Evolutionary conservation across 805 yeast genomes (phyloP).

Genomic region (Metschnikowia lochheadii): DNA sequence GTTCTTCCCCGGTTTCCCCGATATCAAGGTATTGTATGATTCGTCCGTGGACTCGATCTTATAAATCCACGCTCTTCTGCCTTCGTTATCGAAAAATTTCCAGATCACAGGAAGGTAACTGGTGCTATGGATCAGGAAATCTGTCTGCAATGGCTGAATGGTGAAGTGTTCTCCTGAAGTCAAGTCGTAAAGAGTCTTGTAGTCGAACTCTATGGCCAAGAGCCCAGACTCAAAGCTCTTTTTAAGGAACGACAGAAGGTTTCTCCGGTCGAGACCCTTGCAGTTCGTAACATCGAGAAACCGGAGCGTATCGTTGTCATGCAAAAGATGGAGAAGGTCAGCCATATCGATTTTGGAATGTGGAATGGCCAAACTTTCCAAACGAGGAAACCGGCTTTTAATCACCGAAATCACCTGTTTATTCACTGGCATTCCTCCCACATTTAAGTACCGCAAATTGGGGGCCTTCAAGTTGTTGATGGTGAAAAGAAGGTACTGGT

Average conservation of each 20-base stretch:
- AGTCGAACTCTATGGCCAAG: constrained; percentile 63
- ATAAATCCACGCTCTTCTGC: constrained; percentile 80
- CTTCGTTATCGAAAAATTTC: constrained; percentile 57
- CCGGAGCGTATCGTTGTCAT: constrained; percentile 34
- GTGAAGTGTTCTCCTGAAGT: constrained; percentile 36
- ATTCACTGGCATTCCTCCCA: constrained; percentile 63
- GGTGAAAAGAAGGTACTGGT: constrained; percentile 44
- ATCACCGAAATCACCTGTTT: constrained; percentile 35
- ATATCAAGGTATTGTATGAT: constrained; percentile 26
- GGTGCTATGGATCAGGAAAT: constrained; percentile 24
- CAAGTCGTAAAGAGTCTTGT: constrained; percentile 49
- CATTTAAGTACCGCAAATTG: constrained; percentile 47
- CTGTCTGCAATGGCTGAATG: constrained; percentile 27
- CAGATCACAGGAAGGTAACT: constrained; percentile 34
- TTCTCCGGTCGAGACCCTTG: constrained; percentile 56
- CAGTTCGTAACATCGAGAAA: constrained; percentile 68
- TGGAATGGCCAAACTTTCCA: constrained; percentile 42
- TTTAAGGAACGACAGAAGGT: constrained; percentile 31
- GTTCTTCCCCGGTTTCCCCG: constrained; percentile 10
- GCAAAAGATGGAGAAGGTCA: constrained; percentile 35
- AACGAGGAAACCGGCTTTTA: constrained; percentile 33
- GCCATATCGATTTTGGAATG: constrained; percentile 35
- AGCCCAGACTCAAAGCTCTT: constrained; percentile 31
- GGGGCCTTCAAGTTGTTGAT: constrained; percentile 43
- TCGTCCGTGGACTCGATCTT: constrained; percentile 35